phyloP scores from a whole-genome alignment of 1,139 yeast genomes.

The Saccharomyces hybrid region DNA sequence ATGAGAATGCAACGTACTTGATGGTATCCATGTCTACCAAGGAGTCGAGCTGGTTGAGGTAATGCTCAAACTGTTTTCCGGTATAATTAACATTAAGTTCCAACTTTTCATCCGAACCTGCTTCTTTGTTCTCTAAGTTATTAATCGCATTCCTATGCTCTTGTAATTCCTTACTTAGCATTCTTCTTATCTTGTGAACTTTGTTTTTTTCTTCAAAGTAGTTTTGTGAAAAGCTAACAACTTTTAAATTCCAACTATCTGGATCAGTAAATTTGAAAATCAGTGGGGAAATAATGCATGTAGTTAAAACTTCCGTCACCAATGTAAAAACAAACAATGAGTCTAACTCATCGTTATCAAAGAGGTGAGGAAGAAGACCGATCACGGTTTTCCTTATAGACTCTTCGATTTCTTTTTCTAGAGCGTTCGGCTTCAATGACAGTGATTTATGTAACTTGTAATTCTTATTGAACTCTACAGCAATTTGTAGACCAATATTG shows the following conservation, averaged over 20 bases:
- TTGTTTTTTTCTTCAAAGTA: slow-evolving; percentile 68
- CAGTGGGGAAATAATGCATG: slow-evolving; percentile 47
- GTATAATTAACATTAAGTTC: slow-evolving; percentile 23
- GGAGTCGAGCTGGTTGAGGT: slow-evolving; percentile 20
- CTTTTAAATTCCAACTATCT: slow-evolving; percentile 65
- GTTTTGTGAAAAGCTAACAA: slow-evolving; percentile 55
- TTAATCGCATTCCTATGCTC: slow-evolving; percentile 9
- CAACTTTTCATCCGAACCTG: slow-evolving; percentile 14
- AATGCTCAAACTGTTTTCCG: slow-evolving; percentile 22
- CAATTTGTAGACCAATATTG: slow-evolving; percentile 48
- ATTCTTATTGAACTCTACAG: slow-evolving; percentile 46
- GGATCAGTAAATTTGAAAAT: slow-evolving; percentile 57
- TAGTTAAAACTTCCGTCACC: slow-evolving; percentile 56
- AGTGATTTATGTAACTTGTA: slow-evolving; percentile 60
- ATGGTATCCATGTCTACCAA: slow-evolving; percentile 13
- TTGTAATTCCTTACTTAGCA: slow-evolving; percentile 36
- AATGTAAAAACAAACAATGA: slow-evolving; percentile 46
- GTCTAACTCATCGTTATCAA: slow-evolving; percentile 43
- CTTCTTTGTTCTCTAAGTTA: neutral
- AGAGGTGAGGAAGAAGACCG: slow-evolving; percentile 43
- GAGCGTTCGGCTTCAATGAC: slow-evolving; percentile 33
- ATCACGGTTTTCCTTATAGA: slow-evolving; percentile 43
- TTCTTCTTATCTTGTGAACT: slow-evolving; percentile 64
- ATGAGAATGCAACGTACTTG: slow-evolving; percentile 14
- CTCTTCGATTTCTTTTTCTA: slow-evolving; percentile 42